Evolutionary conservation across 2,329 filamentous ascomycete genomes (phyloP), one percentile per base, ranked within the genome.

Genomic region (Parasarocladium wereldwijsianum): DNA sequence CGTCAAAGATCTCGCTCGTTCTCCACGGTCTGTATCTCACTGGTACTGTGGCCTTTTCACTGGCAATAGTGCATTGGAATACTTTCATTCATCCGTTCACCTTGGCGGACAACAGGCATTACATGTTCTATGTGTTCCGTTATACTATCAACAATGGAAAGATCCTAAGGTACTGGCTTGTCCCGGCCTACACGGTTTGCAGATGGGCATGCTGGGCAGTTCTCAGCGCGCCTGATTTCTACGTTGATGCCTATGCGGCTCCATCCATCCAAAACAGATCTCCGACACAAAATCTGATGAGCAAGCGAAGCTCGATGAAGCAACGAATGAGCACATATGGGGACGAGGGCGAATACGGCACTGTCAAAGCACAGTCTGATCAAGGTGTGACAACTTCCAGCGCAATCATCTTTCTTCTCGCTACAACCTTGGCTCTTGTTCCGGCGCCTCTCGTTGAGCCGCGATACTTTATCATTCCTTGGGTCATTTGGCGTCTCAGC

Each of bases 31-130:
- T 56, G 7, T 55, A 59, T 22, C 25, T 60, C 4, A 17, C 49
- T 6, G 38, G 40, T 2, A 55, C 56, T 3, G 26, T 62, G 1
- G 32, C 45, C 6, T 33, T 54, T 6, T 61, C 63, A 0, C 26
- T 58, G 3, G 40, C 47, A 9, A 50, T 73, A 13, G 73, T 94
- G 15, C 69, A 71, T 37, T 78, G 70, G 63, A 96, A 94, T 62
- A 98, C 90, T 19, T 78, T 93, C 38, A 70, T 96, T 24, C 90
- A 98, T 46, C 87, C 90, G 0, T 98, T 96, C 49, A 93, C 86
- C 0, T 67, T 96, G 1, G 90, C 90, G 19, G 90, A 98, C 52
- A 98, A 98, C 52, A 67, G 90, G 3, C 90, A 98, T 51, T 98
- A 93, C 58, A 78, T 93, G 50, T 98, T 98, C 53, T 98, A 98